Evolutionary conservation across 2,329 filamentous ascomycete genomes (phyloP).

Genomic region (Metarhizium anisopliae): DNA sequence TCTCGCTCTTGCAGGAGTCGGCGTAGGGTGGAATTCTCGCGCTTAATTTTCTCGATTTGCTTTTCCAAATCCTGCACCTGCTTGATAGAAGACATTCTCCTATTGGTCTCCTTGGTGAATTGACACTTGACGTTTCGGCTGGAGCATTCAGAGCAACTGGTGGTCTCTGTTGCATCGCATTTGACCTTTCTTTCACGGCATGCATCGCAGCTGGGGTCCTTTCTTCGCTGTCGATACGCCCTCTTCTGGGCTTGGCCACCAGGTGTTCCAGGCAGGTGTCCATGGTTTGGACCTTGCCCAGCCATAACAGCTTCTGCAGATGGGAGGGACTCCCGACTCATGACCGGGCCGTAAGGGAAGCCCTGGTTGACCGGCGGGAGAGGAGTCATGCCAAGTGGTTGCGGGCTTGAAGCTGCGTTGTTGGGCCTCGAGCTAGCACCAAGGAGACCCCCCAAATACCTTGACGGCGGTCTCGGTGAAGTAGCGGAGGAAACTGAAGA

Average conservation of each 20-base stretch:
- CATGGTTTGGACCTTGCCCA: slow-evolving; percentile 35
- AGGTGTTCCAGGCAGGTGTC: slow-evolving; percentile 33
- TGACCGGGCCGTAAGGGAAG: slow-evolving; percentile 44
- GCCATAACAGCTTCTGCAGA: slow-evolving; percentile 48
- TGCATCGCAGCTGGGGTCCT: slow-evolving; percentile 95
- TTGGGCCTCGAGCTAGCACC: slow-evolving; percentile 41
- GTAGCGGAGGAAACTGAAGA: slow-evolving; percentile 54
- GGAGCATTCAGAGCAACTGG: slow-evolving; percentile 94
- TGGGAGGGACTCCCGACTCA: slow-evolving; percentile 52
- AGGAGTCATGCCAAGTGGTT: slow-evolving; percentile 44
- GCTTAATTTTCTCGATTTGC: slow-evolving; percentile 70
- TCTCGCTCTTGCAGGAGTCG: slow-evolving; percentile 49
- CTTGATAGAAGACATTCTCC: slow-evolving; percentile 98
- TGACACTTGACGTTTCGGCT: slow-evolving; percentile 96
- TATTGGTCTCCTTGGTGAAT: slow-evolving; percentile 98
- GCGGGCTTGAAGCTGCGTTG: slow-evolving; percentile 39
- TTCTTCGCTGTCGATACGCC: slow-evolving; percentile 87
- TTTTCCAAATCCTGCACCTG: slow-evolving; percentile 96
- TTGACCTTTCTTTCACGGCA: slow-evolving; percentile 80
- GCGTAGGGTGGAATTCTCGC: slow-evolving; percentile 68
- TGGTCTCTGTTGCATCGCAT: slow-evolving; percentile 94
- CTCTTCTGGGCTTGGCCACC: slow-evolving; percentile 67
- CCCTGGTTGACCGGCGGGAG: slow-evolving; percentile 37
- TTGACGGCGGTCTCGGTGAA: slow-evolving; percentile 45
- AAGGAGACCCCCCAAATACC: slow-evolving; percentile 44